Evolutionary conservation across 2,329 filamentous ascomycete genomes (phyloP).

Genomic region (Cercospora brassicicola): DNA sequence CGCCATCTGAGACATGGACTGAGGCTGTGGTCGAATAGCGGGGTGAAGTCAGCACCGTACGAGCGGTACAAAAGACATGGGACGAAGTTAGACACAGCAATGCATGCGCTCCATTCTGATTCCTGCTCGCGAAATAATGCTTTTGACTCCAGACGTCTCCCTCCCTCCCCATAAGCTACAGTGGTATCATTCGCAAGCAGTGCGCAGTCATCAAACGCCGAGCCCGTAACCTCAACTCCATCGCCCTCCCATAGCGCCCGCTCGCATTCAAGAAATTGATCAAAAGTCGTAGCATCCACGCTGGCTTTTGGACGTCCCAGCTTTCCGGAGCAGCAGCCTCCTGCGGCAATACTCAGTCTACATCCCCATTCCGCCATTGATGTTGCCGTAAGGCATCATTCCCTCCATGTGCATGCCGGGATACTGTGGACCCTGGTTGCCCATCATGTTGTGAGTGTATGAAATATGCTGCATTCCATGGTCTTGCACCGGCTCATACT

Average conservation of each 20-base stretch:
- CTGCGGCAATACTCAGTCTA: constrained; percentile 11
- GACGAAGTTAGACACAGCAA: background rate
- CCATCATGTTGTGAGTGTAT: constrained; percentile 28
- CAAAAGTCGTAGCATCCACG: background rate
- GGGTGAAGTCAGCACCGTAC: background rate
- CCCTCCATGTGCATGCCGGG: constrained; percentile 31
- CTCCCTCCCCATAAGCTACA: constrained; percentile 13
- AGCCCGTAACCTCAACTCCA: background rate
- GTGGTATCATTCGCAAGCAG: constrained; percentile 23
- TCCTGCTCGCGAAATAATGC: background rate
- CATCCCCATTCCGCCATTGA: constrained; percentile 31
- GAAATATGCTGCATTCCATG: constrained; percentile 26
- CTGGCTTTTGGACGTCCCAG: background rate
- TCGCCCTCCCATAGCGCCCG: background rate
- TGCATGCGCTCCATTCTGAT: constrained; percentile 5
- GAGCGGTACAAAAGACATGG: background rate
- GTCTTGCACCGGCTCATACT: constrained; percentile 33
- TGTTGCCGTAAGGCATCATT: constrained; percentile 33
- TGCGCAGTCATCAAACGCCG: constrained; percentile 3
- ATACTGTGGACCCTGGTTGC: constrained; percentile 28
- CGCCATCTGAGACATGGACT: constrained; percentile 6
- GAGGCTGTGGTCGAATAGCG: background rate
- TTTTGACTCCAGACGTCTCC: background rate
- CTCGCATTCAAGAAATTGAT: background rate
- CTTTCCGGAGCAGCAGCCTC: background rate